Percentiles rank a stretch among this genome's conserved stretches.
phyloP scores from a whole-genome alignment of 23 red algal genomes.

The Chondrus crispus region DNA sequence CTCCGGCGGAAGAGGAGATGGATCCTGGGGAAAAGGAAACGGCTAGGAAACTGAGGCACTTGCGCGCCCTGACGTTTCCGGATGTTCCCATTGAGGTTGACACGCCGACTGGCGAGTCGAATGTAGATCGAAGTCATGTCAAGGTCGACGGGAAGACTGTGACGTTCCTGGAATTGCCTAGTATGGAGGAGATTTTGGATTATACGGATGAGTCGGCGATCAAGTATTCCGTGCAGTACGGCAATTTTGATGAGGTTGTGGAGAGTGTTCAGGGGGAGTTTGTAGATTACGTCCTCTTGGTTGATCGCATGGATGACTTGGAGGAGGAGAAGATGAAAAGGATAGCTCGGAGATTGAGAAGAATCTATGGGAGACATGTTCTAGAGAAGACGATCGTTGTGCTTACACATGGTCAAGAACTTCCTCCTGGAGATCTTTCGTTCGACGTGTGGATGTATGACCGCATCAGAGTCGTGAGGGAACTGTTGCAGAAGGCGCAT shows the following conservation, averaged over 20 bases:
- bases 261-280: slow-evolving; percentile 23
- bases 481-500: neutral
- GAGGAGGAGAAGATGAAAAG: neutral
- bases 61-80: slow-evolving; percentile 16
- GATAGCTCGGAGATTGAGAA: neutral
- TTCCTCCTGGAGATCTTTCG: slow-evolving; percentile 1
- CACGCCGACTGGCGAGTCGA: neutral
- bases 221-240: neutral
- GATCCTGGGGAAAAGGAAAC: neutral
- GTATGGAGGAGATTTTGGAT: slow-evolving; percentile 19
- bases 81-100: neutral
- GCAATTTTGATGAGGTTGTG: neutral
- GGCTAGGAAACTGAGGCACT: neutral
- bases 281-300: neutral
- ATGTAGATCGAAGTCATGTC: neutral
- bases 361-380: slow-evolving; percentile 25
- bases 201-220: neutral
- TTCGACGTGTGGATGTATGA: slow-evolving; percentile 44
- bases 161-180: slow-evolving; percentile 33
- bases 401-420: slow-evolving; percentile 27
- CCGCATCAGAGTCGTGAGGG: neutral
- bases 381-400: slow-evolving; percentile 34
- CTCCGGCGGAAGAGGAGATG: neutral
- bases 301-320: slow-evolving; percentile 47
- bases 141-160: slow-evolving; percentile 20